These are phyloP conservation scores for Telopea speciosissima DNA, from an alignment of 177 flowering plant species.

Conservation along the genomic window DNA sequence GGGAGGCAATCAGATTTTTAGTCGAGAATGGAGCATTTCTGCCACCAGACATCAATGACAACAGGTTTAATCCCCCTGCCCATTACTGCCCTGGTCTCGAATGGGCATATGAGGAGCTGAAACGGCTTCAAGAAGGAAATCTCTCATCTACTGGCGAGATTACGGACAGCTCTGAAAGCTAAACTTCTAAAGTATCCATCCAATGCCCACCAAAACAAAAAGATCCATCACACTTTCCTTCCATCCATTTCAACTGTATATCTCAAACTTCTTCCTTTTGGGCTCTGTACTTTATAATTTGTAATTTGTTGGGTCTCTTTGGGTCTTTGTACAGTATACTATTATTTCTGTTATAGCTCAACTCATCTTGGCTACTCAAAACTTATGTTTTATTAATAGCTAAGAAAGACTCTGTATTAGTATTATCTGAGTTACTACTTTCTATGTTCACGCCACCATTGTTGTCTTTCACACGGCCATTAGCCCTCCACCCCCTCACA, in stretches of 20 bases:
- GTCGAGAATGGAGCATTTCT: constrained; percentile 91
- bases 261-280: not conserved
- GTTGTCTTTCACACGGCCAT: no score
- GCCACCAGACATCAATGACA: constrained; percentile 73
- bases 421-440: no score
- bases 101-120: constrained; percentile 93
- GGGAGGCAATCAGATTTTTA: constrained; percentile 66
- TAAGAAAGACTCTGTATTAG: no score
- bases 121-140: constrained; percentile 45
- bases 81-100: constrained; percentile 96
- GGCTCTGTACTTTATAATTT: not conserved
- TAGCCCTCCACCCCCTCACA: no score
- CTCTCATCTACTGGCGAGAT: constrained; percentile 47
- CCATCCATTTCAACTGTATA: no score
- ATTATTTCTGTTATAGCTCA: no score
- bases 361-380: no score
- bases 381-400: no score
- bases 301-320: not conserved
- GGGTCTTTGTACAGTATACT: no score
- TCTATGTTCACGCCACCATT: no score
- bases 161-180: constrained; percentile 37
- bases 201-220: not conserved
- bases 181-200: not conserved
- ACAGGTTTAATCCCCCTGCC: constrained; percentile 88
- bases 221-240: not conserved